phyloP scores from a whole-genome alignment of 2,329 filamentous ascomycete genomes.

The Fusarium denticulatum region DNA sequence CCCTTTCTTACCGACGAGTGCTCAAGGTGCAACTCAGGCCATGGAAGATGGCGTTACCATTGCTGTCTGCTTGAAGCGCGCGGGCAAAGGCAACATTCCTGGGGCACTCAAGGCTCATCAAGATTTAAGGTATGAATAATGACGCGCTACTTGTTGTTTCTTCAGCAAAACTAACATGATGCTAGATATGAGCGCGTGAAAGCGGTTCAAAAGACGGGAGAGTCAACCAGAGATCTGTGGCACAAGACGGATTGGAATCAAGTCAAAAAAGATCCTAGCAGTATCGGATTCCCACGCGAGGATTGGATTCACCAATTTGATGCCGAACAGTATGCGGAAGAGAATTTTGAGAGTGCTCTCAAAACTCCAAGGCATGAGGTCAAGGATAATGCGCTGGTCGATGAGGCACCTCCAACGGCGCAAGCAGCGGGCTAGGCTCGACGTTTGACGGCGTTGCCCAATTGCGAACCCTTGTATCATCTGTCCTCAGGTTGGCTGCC shows the following conservation, averaged over 20 bases:
- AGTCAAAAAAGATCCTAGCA: conserved; percentile 25
- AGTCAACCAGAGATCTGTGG: conserved; percentile 36
- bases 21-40: conserved; percentile 32
- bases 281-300: conserved; percentile 28
- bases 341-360: conserved; percentile 20
- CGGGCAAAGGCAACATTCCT: conserved; percentile 16
- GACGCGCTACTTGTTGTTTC: rapidly evolving
- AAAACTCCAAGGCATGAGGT: not conserved
- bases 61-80: conserved; percentile 19
- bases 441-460: not conserved
- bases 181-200: conserved; percentile 33
- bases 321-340: conserved; percentile 31
- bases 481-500: not conserved
- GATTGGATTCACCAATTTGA: conserved; percentile 39
- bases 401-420: not conserved
- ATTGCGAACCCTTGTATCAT: not conserved
- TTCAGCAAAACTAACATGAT: rapidly evolving
- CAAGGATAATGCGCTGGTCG: not conserved
- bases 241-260: conserved; percentile 36
- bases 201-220: conserved; percentile 35
- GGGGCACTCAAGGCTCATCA: conserved; percentile 28
- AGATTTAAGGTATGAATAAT: conserved; percentile 3
- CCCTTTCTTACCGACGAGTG: conserved; percentile 30
- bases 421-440: not conserved
- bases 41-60: conserved; percentile 31